Base-by-base conservation (phyloP, 192 early-diverging fungal species). In the Podila epigama region DNA sequence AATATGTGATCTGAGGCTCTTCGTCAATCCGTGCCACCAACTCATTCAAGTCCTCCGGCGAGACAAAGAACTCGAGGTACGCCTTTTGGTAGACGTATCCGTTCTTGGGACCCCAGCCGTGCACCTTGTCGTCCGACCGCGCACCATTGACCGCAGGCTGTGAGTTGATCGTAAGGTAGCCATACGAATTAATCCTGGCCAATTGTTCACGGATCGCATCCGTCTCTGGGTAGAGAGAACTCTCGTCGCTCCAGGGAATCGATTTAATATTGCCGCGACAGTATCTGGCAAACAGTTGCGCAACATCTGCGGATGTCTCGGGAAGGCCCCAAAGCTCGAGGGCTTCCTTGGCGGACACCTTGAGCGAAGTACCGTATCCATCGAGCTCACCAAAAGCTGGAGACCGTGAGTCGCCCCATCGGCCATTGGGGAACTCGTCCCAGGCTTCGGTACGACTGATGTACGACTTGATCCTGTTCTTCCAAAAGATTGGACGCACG, bases 401-500 rank as follows among this genome's bases (percentile, higher is more conserved):
- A 18, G 28, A n/a, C 18, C 44, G 44, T 22, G 44, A 48, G 44
- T 48, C 44, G 37, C 95, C 95, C 94, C 94, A 96, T 29, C 95
- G 89, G 28, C 95, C 95, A 62, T 96, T 97, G 52, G 96, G 96
- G 69, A 96, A 98, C 48, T 96, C 92, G 78, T 97, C 93, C 87
- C 89, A 91, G 41, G 86, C 77, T 52, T 91, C 90, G 16, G 93
- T 94, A 27, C 91, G 88, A 32, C 84, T 69, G 72, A 97, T 92
- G 84, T 98, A 97, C 79, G 90, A 92, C 59, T 90, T 88, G n/a
- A 91, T 87, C 33, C 95, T 89, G 87, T 98, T 97, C 75, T 90
- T 89, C 97, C 97, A 98, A 63, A 97, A 97, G 68, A 98, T 98
- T 29, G 97, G 96, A 27, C 97, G 93, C 58, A 97, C 95, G 53